Percentiles rank a stretch among this genome's conserved stretches.
Conservation (phyloP, 116 monocot species). For the Phalaenopsis hybrid region DNA sequence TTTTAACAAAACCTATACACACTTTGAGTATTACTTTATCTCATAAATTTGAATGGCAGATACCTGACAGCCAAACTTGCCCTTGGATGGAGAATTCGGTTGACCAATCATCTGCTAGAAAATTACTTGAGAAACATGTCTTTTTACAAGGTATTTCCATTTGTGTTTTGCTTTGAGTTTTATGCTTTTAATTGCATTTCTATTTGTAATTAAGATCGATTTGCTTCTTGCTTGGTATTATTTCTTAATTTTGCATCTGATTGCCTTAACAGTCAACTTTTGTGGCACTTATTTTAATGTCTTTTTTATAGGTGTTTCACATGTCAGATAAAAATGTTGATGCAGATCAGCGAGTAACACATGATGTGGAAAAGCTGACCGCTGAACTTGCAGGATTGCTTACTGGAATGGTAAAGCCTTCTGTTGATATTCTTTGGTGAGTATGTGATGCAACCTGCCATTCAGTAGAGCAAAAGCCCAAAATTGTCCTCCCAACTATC, state of each 20-base stretch:
- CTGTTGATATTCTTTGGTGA: conserved; percentile 96
- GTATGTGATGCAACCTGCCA: conserved; percentile 12
- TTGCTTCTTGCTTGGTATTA: background rate
- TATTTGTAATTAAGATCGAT: conserved; percentile 4
- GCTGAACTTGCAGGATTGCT: conserved; percentile 81
- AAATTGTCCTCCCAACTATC: too few species aligned
- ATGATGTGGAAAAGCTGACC: conserved; percentile 89
- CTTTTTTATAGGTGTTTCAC: conserved; percentile 58
- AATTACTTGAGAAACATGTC: conserved; percentile 83
- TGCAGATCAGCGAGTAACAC: conserved; percentile 95
- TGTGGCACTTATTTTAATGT: background rate
- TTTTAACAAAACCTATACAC: background rate
- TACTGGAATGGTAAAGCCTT: conserved; percentile 96
- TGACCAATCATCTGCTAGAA: conserved; percentile 80
- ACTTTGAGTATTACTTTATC: background rate
- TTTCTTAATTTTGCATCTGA: background rate
- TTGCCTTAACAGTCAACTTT: background rate
- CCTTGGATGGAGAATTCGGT: conserved; percentile 86
- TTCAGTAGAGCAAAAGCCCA: background rate
- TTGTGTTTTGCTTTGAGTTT: background rate
- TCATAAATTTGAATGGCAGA: conserved; percentile 31
- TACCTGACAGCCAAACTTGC: conserved; percentile 75
- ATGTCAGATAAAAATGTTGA: conserved; percentile 70
- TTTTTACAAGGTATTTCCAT: conserved; percentile 80
- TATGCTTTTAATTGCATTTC: background rate